Evolutionary conservation across 495 filamentous ascomycete species (phyloP).

Genomic region (Penicillium alfredii): DNA sequence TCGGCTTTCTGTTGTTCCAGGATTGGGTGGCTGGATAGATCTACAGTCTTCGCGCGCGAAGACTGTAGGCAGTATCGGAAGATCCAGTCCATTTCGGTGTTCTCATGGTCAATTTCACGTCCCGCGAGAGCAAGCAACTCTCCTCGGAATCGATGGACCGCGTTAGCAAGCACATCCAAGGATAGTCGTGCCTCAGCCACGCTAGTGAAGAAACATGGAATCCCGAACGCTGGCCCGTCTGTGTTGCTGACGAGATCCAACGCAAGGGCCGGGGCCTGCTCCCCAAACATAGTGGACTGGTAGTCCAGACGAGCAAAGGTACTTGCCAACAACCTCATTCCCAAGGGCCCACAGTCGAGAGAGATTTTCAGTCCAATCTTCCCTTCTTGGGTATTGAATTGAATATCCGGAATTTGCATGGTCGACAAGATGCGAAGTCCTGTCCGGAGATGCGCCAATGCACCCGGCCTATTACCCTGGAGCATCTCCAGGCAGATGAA

Average conservation of each 20-base stretch:
- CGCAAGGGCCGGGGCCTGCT: background rate
- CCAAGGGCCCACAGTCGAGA: no score
- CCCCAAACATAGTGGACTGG: conserved; percentile 2
- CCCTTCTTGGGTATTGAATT: background rate
- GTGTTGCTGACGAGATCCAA: background rate
- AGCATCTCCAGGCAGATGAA: conserved; percentile 4
- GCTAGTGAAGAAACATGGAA: background rate
- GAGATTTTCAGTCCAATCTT: no score
- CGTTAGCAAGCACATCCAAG: background rate
- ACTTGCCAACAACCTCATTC: background rate
- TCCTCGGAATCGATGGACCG: background rate
- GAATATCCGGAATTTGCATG: background rate
- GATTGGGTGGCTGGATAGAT: background rate
- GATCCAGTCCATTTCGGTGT: background rate
- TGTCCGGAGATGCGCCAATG: background rate
- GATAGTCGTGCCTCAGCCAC: background rate
- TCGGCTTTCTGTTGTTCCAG: background rate
- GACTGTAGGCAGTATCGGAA: background rate
- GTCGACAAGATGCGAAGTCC: background rate
- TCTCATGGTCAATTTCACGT: background rate
- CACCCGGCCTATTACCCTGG: background rate
- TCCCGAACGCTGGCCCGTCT: no score
- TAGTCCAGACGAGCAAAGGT: conserved; percentile 1
- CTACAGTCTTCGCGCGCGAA: background rate
- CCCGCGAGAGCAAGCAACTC: background rate